These are phyloP conservation scores for button mushroom (Agaricus bisporus) DNA, from an alignment of 768 basidiomycete species.

Conservation along the genomic window DNA sequence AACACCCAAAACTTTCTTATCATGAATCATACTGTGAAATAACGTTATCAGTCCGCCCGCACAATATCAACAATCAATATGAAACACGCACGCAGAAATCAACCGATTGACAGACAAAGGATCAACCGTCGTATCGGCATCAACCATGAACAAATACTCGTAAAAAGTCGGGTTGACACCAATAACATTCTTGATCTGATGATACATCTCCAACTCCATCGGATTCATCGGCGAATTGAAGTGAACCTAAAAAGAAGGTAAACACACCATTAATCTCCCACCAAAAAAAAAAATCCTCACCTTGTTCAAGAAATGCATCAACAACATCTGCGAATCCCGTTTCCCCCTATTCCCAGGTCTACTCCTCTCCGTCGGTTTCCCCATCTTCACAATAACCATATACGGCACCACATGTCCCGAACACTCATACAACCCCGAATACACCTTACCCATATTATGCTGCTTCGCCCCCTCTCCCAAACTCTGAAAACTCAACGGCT, in stretches of 20 bases:
- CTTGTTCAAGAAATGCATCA: slow-evolving; percentile 99
- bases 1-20: slow-evolving; percentile 88
- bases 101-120: slow-evolving; percentile 84
- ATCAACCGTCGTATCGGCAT: slow-evolving; percentile 93
- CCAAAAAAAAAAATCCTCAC: slow-evolving; percentile 27
- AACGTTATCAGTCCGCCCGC: slow-evolving; percentile 1
- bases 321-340: slow-evolving; percentile 92
- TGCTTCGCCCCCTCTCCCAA: slow-evolving; percentile 94
- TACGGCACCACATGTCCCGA: slow-evolving; percentile 96
- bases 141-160: slow-evolving; percentile 90
- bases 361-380: slow-evolving; percentile 89
- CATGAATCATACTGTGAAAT: slow-evolving; percentile 84
- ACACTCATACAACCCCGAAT: slow-evolving; percentile 92
- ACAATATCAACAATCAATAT: background rate
- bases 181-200: slow-evolving; percentile 99
- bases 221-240: slow-evolving; percentile 97
- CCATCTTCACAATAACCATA: slow-evolving; percentile 86
- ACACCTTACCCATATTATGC: slow-evolving; percentile 98
- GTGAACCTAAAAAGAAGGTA: slow-evolving; percentile 64
- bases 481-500: slow-evolving; percentile 90
- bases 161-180: slow-evolving; percentile 99
- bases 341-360: slow-evolving; percentile 98
- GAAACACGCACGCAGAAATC: slow-evolving; percentile 76
- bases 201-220: slow-evolving; percentile 95
- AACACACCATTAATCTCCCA: background rate